These are phyloP conservation scores for Trichomonas gallinae DNA, from an alignment of 208 protist genomes.

Conservation along the genomic window DNA sequence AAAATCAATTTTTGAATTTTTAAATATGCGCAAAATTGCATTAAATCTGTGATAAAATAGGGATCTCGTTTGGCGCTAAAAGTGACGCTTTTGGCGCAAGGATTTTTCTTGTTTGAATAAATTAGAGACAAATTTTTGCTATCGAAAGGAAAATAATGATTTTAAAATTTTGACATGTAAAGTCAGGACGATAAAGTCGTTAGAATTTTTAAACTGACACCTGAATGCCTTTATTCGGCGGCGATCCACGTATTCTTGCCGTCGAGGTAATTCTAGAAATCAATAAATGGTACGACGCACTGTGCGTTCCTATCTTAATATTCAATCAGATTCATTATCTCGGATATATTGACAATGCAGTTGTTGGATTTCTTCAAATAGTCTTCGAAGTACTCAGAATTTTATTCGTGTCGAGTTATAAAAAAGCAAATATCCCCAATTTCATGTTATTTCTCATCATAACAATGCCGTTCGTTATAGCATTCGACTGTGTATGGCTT, in stretches of 20 bases:
- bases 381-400: background rate
- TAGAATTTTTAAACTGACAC: background rate
- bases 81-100: too few relatives aligned
- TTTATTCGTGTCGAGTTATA: background rate
- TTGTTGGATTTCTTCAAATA: background rate
- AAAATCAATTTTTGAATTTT: too few relatives aligned
- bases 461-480: background rate
- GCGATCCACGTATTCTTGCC: background rate
- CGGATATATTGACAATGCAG: background rate
- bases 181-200: background rate
- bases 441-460: background rate
- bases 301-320: background rate
- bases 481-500: background rate
- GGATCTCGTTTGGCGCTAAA: too few relatives aligned
- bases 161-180: too few relatives aligned
- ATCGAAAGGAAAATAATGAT: too few relatives aligned
- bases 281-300: background rate
- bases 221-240: background rate
- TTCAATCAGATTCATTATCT: background rate
- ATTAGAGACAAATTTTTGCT: too few relatives aligned
- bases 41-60: too few relatives aligned
- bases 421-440: background rate
- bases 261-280: background rate
- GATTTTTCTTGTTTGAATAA: too few relatives aligned
- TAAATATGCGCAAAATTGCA: too few relatives aligned